Base-by-base conservation (phyloP, 2,329 filamentous ascomycete genomes). In the Thelonectria olida region DNA sequence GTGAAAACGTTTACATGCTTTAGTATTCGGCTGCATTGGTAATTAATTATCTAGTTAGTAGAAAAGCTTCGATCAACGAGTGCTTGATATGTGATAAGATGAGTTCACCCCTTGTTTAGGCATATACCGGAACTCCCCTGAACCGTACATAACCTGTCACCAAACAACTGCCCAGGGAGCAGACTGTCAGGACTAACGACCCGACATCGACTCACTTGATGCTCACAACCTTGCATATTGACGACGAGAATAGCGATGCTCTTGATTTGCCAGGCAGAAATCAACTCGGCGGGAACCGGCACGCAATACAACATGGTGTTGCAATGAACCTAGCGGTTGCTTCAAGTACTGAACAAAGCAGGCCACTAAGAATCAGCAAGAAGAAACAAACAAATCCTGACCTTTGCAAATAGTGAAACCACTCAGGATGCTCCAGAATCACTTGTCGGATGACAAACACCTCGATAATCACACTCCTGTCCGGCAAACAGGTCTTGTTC, bases 171-270 rank as follows among this genome's bases (percentile, higher is more conserved):
- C 31, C 31, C 31, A 34, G 15, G 12, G 31, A 34, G 31, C 31
- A 34, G 7, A 34, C 31, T 4, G 31, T 34, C 31, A 4, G 6
- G 31, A 34, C 15, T 34, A n/a, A n/a, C n/a, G 31, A 13, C 9
- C 15, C 31, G 31, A 34, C 7, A 5, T 34, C 12, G 7, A 5
- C 15, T 34, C 31, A 10, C 12, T 34, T 34, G 31, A 13, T 34
- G 8, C 31, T 15, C 31, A 38, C 60, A 67, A 67, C 65, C 62
- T 63, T 45, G 41, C 42, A 56, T 52, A 56, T 45, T 34, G 31
- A 34, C 31, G 31, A 34, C 15, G 15, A 13, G 31, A 34, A 34
- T 34, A 15, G 6, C 31, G 12, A 34, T 15, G 31, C 31, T 34
- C 12, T n/a, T 34, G 31, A 34, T 34, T 34, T 34, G 31, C n/a